A percentile compares a stretch with the other conserved stretches of the same genome.
These are phyloP conservation scores for Chytridiales sp. DNA, from an alignment of 371 early-diverging fungal species.

Conservation along the genomic window DNA sequence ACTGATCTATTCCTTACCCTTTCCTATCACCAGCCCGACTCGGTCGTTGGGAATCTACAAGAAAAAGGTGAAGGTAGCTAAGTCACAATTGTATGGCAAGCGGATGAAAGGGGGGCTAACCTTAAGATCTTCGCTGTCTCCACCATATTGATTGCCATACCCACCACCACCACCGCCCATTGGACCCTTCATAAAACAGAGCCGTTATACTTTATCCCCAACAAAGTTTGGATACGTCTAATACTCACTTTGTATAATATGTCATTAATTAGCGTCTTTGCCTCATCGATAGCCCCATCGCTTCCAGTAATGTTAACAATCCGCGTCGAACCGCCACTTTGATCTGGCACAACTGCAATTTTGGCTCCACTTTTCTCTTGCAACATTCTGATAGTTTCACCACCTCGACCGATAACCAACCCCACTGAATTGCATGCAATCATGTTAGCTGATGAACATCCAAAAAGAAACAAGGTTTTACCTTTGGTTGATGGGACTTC, in stretches of 20 bases:
- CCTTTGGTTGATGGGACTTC: constrained; percentile 35
- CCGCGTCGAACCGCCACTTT: constrained; percentile 58
- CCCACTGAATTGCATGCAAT: constrained; percentile 61
- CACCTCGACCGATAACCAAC: constrained; percentile 84
- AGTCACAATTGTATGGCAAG: neutral
- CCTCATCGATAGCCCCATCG: constrained; percentile 67
- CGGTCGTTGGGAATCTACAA: constrained; percentile 56
- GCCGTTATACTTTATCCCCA: no score
- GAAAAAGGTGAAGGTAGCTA: neutral
- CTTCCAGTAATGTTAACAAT: constrained; percentile 71
- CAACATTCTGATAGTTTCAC: constrained; percentile 85
- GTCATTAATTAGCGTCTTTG: constrained; percentile 75
- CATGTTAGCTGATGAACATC: neutral
- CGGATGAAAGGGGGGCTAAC: neutral
- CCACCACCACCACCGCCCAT: constrained; percentile 39
- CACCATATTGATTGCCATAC: constrained; percentile 13
- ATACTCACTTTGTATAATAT: no score
- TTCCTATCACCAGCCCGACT: constrained; percentile 81
- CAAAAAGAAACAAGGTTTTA: constrained; percentile 7
- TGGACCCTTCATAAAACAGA: no score
- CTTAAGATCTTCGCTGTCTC: constrained; percentile 18
- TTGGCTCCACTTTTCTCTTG: constrained; percentile 78
- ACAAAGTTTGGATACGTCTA: no score
- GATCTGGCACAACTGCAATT: constrained; percentile 77
- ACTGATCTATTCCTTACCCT: constrained; percentile 42